Percentiles rank a stretch among this genome's conserved stretches.
Conservation (phyloP, 106 monocot genomes). For the Allium fistulosum region DNA sequence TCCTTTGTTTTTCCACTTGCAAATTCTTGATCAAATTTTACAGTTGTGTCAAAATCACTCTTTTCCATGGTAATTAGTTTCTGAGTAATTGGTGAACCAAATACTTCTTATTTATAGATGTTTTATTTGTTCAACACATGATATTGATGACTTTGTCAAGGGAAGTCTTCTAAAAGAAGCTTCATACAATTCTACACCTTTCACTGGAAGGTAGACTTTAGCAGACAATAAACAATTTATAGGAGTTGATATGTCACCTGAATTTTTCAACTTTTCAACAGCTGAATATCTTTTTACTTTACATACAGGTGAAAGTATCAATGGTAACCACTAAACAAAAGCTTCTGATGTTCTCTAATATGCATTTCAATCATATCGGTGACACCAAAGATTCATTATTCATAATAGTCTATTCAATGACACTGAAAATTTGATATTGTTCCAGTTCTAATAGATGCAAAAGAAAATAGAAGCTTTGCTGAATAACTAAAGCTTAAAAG, state of each 20-base stretch:
- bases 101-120: background rate
- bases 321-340: background rate
- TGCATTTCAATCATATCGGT: background rate
- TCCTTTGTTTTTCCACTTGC: background rate
- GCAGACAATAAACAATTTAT: background rate
- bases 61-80: background rate
- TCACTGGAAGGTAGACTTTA: background rate
- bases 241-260: no score
- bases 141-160: background rate
- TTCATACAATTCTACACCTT: background rate
- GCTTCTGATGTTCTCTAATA: background rate
- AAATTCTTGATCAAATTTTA: constrained; percentile 4
- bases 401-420: no score
- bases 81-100: background rate
- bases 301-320: background rate
- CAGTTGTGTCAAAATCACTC: background rate
- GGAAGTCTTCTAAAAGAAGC: background rate
- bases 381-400: background rate
- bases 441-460: no score
- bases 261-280: no score
- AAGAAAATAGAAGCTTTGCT: no score
- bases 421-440: no score
- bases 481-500: no score
- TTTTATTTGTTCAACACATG: background rate
- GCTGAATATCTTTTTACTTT: no score